Conservation (phyloP, 1,284 basidiomycete species). For the Boletus sp. region DNA sequence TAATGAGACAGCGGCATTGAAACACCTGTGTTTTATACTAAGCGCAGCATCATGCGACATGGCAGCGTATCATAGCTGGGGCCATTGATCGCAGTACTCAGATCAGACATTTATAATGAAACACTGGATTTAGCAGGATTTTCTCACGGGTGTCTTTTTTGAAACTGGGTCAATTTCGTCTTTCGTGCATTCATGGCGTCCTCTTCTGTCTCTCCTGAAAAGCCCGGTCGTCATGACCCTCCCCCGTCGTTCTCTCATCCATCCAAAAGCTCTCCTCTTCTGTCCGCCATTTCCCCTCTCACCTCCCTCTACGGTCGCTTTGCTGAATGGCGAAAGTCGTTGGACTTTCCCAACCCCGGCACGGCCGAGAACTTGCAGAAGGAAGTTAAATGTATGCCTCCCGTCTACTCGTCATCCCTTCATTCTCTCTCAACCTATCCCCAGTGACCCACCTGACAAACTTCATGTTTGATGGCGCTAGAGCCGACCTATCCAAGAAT, state of each 20-base stretch:
- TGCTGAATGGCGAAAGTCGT: slow-evolving; percentile 72
- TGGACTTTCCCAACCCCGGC: slow-evolving; percentile 85
- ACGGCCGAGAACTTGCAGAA: slow-evolving; percentile 87
- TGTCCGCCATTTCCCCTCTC: slow-evolving; percentile 50
- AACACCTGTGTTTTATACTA: background rate
- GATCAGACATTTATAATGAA: no score
- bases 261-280: slow-evolving; percentile 22
- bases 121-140: slow-evolving; percentile 20
- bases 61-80: no score
- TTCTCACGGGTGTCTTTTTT: slow-evolving; percentile 38
- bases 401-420: slow-evolving; percentile 8
- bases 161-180: slow-evolving; percentile 19
- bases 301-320: slow-evolving; percentile 68
- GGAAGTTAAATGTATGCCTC: slow-evolving; percentile 76
- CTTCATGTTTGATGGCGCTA: slow-evolving; percentile 94
- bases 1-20: no score
- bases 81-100: no score
- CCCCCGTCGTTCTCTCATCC: slow-evolving; percentile 30
- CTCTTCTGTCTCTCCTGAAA: slow-evolving; percentile 35
- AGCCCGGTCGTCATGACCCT: slow-evolving; percentile 32
- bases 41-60: no score
- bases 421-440: slow-evolving; percentile 7
- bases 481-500: slow-evolving; percentile 94
- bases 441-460: slow-evolving; percentile 88
- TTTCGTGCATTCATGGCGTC: slow-evolving; percentile 48